Evolutionary conservation across 345 rosid genomes (phyloP).

Genomic region (Eucalyptus shirleyi): DNA sequence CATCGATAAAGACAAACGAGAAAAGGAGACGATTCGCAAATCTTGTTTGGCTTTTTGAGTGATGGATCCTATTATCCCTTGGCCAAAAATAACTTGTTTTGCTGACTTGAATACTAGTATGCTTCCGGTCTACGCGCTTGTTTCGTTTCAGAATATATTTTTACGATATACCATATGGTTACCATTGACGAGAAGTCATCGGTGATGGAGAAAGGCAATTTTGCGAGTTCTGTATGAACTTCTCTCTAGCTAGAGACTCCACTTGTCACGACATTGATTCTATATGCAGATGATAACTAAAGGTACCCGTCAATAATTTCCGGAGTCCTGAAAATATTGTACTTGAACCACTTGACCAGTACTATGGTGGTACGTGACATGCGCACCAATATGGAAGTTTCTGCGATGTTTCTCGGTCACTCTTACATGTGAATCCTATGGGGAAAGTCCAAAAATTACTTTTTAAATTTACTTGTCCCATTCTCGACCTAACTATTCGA

Average conservation of each 20-base stretch:
- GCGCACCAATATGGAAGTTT: not conserved
- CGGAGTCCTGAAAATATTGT: not conserved
- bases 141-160: too few relatives aligned
- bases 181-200: not conserved
- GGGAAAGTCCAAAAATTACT: not conserved
- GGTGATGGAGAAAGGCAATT: not conserved
- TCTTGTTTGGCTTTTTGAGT: not conserved
- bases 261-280: too few relatives aligned
- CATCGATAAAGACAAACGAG: not conserved
- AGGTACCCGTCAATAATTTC: not conserved
- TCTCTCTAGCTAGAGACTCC: too few relatives aligned
- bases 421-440: not conserved
- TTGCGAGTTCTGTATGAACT: not conserved
- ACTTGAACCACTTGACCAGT: not conserved
- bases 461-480: not conserved
- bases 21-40: not conserved
- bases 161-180: not conserved
- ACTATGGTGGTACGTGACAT: not conserved
- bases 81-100: not conserved
- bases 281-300: not conserved
- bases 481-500: not conserved
- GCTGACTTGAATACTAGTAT: not conserved
- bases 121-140: not conserved
- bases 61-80: not conserved
- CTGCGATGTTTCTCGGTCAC: not conserved